These are phyloP conservation scores for Kuraishia piskuri DNA, from an alignment of 805 yeast genomes.

Conservation along the genomic window DNA sequence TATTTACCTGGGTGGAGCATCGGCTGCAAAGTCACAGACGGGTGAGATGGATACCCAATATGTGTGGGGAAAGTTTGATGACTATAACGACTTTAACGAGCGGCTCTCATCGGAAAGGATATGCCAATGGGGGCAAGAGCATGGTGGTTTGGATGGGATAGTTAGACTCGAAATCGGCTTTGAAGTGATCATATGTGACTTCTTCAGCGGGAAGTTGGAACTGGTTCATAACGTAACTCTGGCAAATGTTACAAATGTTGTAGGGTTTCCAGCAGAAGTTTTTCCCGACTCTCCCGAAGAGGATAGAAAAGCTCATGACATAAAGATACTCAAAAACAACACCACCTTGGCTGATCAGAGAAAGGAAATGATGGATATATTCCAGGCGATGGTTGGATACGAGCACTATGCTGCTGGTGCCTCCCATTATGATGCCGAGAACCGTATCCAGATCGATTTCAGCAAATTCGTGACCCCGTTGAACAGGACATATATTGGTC, in stretches of 20 bases:
- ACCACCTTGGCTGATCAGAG: conserved; percentile 10
- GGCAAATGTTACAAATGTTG: conserved; percentile 23
- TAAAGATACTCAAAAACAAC: neutral
- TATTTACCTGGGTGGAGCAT: conserved; percentile 55
- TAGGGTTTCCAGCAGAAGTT: conserved; percentile 28
- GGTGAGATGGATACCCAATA: conserved; percentile 59
- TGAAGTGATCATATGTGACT: conserved; percentile 55
- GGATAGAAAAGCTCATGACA: neutral
- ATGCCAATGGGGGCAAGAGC: conserved; percentile 45
- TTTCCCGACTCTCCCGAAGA: neutral
- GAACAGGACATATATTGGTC: conserved; percentile 37
- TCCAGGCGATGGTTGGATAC: conserved; percentile 26
- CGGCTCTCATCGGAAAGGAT: conserved; percentile 36
- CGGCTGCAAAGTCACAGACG: conserved; percentile 48
- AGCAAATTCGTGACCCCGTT: conserved; percentile 44
- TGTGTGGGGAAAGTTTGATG: conserved; percentile 26
- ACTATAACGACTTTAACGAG: conserved; percentile 29
- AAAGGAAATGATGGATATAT: conserved; percentile 15
- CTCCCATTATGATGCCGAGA: conserved; percentile 38
- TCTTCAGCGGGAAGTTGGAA: conserved; percentile 34
- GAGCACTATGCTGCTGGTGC: conserved; percentile 40
- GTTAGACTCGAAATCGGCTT: conserved; percentile 53
- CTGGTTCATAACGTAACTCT: conserved; percentile 37
- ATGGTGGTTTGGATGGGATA: conserved; percentile 44
- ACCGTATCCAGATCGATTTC: conserved; percentile 40